Conservation (phyloP, 148 eudicot genomes). For the Rhododendron griersonianum region DNA sequence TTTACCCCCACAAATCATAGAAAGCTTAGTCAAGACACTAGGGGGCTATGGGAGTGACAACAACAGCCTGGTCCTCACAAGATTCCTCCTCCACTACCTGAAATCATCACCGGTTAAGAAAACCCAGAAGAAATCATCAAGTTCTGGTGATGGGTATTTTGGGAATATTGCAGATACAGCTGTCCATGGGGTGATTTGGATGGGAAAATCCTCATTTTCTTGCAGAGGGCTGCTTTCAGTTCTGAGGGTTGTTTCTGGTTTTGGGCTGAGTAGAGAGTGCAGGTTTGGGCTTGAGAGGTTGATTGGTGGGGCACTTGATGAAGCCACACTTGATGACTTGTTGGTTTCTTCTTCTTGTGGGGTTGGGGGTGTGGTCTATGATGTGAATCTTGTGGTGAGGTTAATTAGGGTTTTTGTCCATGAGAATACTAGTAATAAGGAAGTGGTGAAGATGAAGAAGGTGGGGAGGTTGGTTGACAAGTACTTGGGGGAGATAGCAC, state of each 20-base stretch:
- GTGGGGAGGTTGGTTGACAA: slow-evolving; percentile 64
- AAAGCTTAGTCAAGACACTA: slow-evolving; percentile 40
- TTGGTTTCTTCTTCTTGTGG: slow-evolving; percentile 30
- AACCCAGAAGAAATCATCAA: not conserved
- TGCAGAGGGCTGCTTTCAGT: slow-evolving; percentile 64
- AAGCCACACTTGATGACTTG: slow-evolving; percentile 66
- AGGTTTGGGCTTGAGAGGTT: slow-evolving; percentile 46
- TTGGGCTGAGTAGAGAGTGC: slow-evolving; percentile 42
- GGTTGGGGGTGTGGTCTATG: slow-evolving; percentile 48
- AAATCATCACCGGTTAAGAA: slow-evolving; percentile 26
- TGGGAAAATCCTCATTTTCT: slow-evolving; percentile 52
- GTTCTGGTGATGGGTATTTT: slow-evolving; percentile 32
- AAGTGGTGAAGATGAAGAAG: slow-evolving; percentile 40
- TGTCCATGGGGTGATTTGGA: slow-evolving; percentile 51
- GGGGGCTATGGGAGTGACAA: slow-evolving; percentile 59
- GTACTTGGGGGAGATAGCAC: slow-evolving; percentile 77
- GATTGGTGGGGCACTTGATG: slow-evolving; percentile 61
- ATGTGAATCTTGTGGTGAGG: slow-evolving; percentile 72
- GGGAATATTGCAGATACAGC: slow-evolving; percentile 57
- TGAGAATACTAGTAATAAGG: not conserved
- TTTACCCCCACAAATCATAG: slow-evolving; percentile 53
- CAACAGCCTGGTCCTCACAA: slow-evolving; percentile 57
- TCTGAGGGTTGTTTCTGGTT: slow-evolving; percentile 44
- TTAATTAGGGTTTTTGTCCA: slow-evolving; percentile 59
- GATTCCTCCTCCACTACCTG: slow-evolving; percentile 67